A percentile compares a stretch with the other conserved stretches of the same genome.
Evolutionary conservation across 306 rosid species (phyloP).

Genomic region (Boehmeria nivea): DNA sequence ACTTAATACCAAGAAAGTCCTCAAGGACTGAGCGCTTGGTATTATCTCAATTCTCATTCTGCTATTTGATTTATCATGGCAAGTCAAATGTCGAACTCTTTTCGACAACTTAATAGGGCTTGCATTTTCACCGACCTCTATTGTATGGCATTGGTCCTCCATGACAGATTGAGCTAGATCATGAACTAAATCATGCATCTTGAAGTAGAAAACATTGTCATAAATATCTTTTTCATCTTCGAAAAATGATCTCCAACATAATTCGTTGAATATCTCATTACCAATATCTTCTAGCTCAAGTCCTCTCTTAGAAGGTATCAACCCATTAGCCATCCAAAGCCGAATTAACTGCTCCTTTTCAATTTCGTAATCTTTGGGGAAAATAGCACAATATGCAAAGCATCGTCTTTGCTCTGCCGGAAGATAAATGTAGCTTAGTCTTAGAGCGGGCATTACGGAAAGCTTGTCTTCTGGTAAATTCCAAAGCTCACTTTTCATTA

Average conservation of each 20-base stretch:
- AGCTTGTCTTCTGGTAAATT: not conserved
- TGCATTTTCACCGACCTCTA: not conserved
- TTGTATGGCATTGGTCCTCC: constrained; percentile 8
- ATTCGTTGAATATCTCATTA: constrained; percentile 22
- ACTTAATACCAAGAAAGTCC: not conserved
- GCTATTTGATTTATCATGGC: not conserved
- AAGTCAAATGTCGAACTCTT: constrained; percentile 3
- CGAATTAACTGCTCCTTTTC: constrained; percentile 15
- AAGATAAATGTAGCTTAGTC: constrained; percentile 22
- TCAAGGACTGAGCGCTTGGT: not conserved
- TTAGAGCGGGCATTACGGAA: constrained; percentile 16
- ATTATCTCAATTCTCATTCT: not conserved
- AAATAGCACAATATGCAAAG: constrained; percentile 28
- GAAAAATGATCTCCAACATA: constrained; percentile 28
- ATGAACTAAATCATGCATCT: constrained; percentile 31
- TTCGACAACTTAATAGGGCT: not conserved
- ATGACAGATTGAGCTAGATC: constrained; percentile 31
- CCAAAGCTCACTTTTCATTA: constrained; percentile 23
- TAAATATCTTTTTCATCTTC: not conserved
- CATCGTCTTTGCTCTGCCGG: constrained; percentile 16
- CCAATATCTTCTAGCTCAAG: constrained; percentile 20
- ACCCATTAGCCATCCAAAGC: constrained; percentile 44
- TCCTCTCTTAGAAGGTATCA: constrained; percentile 2
- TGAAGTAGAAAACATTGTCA: not conserved
- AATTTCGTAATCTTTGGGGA: constrained; percentile 24